These are phyloP conservation scores for Trichosporon faecale DNA, from an alignment of 1,284 basidiomycete species.

Conservation along the genomic window DNA sequence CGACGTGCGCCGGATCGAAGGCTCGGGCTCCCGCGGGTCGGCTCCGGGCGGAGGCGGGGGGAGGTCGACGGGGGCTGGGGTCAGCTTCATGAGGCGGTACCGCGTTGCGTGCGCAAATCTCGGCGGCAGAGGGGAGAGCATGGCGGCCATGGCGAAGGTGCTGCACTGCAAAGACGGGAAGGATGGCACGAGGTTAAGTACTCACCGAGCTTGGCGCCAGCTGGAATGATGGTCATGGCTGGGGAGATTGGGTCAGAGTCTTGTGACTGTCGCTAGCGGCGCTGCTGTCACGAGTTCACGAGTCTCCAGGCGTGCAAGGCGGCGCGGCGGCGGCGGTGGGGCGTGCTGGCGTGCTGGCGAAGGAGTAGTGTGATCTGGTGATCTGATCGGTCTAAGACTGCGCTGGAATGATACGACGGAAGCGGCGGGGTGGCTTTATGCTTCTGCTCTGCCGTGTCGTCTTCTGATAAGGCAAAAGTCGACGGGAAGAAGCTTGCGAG, in stretches of 20 bases:
- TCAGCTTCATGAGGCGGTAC: background rate
- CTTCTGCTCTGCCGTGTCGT: background rate
- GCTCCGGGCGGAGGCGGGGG: constrained; percentile 45
- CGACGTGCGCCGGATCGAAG: constrained; percentile 27
- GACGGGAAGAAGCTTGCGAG: background rate
- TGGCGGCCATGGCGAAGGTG: background rate
- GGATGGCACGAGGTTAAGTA: constrained; percentile 10
- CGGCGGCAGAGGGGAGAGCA: background rate
- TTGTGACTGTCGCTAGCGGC: background rate
- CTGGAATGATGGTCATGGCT: constrained; percentile 40
- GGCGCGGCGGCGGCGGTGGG: background rate
- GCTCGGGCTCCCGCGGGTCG: constrained; percentile 48
- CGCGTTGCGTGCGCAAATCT: background rate
- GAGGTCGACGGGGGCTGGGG: constrained; percentile 43
- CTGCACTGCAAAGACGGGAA: background rate
- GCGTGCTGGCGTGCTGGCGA: background rate
- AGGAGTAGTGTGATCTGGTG: background rate
- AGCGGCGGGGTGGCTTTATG: background rate
- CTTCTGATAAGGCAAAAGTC: background rate
- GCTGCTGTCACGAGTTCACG: background rate
- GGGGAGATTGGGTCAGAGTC: background rate
- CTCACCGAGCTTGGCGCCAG: constrained; percentile 45
- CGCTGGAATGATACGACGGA: background rate
- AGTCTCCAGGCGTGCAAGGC: background rate
- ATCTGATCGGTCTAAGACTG: background rate